phyloP scores from a whole-genome alignment of 441 rosid species.

The Populus hybrid region DNA sequence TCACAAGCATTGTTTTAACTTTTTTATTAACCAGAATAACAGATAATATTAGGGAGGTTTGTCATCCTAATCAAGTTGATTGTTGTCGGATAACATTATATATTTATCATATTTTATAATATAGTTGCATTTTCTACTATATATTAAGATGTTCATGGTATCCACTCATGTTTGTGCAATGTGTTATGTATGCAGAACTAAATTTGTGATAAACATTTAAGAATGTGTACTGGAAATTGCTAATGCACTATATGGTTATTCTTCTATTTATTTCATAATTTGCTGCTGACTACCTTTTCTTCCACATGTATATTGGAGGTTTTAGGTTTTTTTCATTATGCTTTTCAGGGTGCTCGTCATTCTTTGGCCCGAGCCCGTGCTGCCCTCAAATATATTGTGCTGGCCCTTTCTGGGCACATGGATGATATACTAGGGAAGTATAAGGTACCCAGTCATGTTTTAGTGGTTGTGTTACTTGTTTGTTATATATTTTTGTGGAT shows the following conservation, averaged over 20 bases:
- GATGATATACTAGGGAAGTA: constrained; percentile 76
- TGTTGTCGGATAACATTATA: no score
- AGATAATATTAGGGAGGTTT: no score
- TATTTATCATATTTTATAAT: no score
- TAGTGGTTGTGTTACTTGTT: not conserved
- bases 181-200: not conserved
- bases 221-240: not conserved
- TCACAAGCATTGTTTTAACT: no score
- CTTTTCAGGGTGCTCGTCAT: constrained; percentile 51
- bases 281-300: not conserved
- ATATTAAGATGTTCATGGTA: not conserved
- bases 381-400: constrained; percentile 71
- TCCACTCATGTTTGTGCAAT: not conserved
- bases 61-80: no score
- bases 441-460: constrained; percentile 46
- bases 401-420: constrained; percentile 83
- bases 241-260: constrained; percentile 4
- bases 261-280: constrained; percentile 6
- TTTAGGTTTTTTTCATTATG: constrained; percentile 21
- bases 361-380: constrained; percentile 60
- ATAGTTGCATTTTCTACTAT: no score
- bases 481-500: not conserved
- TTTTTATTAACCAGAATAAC: no score
- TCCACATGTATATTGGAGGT: constrained; percentile 16
- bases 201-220: not conserved